Evolutionary conservation across 352 stramenopile genomes (phyloP).

Genomic region (Pythium myriotylum): DNA sequence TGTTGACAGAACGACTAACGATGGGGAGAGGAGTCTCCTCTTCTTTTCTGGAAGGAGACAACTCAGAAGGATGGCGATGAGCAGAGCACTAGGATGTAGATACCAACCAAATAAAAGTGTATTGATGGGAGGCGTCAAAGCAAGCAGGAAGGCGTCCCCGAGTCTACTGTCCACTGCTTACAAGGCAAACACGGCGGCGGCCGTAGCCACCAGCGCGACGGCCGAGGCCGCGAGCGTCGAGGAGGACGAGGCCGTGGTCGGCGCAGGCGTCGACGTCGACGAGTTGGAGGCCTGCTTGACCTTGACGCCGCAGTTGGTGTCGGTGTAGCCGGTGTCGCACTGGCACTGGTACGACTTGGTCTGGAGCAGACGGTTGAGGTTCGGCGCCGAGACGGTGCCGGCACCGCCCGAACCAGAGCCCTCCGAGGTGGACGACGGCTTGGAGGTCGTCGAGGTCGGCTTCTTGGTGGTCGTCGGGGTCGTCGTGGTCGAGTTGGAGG

Average conservation of each 20-base stretch:
- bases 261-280: constrained; percentile 5
- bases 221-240: not conserved
- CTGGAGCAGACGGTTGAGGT: constrained; percentile 13
- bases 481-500: constrained; percentile 1
- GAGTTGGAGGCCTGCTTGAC: constrained; percentile 23
- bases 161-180: constrained; percentile 5
- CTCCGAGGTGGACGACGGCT: not conserved
- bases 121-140: not conserved
- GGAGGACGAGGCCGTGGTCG: not conserved
- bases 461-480: constrained; percentile 1
- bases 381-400: constrained; percentile 3
- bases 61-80: too few species aligned
- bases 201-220: constrained; percentile 5
- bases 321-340: constrained; percentile 62
- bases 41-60: too few species aligned
- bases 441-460: constrained; percentile 7
- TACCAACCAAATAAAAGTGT: not conserved
- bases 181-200: constrained; percentile 8
- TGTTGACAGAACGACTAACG: too few species aligned
- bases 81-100: too few species aligned
- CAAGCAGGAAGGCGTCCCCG: not conserved
- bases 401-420: constrained; percentile 5
- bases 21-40: too few species aligned
- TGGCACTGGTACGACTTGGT: constrained; percentile 43
- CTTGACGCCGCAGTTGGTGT: constrained; percentile 62